These are phyloP conservation scores for Kwoniella europaea DNA, from an alignment of 768 basidiomycete species.

Conservation along the genomic window DNA sequence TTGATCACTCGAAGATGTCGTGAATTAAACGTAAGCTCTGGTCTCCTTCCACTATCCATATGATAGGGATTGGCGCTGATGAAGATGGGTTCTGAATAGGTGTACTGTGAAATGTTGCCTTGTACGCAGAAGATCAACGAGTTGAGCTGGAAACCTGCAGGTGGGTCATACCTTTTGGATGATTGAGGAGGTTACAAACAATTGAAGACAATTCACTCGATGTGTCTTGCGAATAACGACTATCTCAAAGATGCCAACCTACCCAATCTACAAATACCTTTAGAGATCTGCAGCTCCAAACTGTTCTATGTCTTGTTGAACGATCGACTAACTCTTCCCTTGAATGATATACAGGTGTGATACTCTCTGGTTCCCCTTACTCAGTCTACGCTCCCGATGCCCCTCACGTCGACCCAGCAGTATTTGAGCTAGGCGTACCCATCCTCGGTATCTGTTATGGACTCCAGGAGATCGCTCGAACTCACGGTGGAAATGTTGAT, in stretches of 20 bases:
- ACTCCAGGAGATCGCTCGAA: slow-evolving; percentile 92
- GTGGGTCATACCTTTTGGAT: slow-evolving; percentile 59
- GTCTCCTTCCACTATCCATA: background rate
- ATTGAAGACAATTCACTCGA: background rate
- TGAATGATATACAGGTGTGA: slow-evolving; percentile 69
- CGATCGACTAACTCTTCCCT: background rate
- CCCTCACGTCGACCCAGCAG: slow-evolving; percentile 89
- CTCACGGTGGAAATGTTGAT: slow-evolving; percentile 78
- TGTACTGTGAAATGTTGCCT: slow-evolving; percentile 93
- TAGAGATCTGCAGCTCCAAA: too few relatives aligned
- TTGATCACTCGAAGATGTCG: slow-evolving; percentile 96
- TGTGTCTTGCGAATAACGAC: too few relatives aligned
- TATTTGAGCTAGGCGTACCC: slow-evolving; percentile 81
- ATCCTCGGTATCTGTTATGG: slow-evolving; percentile 98
- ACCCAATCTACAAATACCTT: too few relatives aligned
- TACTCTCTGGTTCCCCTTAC: slow-evolving; percentile 96
- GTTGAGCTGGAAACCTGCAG: slow-evolving; percentile 91
- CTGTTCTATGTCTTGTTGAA: too few relatives aligned
- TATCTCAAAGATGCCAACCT: too few relatives aligned
- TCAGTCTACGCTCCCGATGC: slow-evolving; percentile 93
- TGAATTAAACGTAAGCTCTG: slow-evolving; percentile 75
- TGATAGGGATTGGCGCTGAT: background rate
- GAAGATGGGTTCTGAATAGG: slow-evolving; percentile 27
- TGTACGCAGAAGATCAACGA: slow-evolving; percentile 90
- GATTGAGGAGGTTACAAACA: background rate